phyloP scores from a whole-genome alignment of 306 rosid species.

The Medicago truncatula region DNA sequence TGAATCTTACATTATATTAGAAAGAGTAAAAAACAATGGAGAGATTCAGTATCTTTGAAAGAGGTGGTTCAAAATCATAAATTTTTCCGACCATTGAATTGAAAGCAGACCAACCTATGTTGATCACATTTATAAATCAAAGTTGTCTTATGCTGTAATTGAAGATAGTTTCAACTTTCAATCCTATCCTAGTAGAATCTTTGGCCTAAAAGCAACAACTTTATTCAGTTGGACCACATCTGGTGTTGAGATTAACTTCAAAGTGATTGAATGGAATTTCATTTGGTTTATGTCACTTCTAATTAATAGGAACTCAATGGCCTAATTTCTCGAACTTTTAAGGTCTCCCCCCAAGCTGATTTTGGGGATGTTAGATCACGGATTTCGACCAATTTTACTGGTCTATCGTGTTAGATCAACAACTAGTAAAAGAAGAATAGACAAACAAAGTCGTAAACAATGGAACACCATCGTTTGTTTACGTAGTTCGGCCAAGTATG shows the following conservation, averaged over 20 bases:
- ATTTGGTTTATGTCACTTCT: conserved; percentile 11
- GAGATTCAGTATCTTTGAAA: background rate
- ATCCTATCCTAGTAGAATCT: conserved; percentile 34
- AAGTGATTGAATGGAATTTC: conserved; percentile 29
- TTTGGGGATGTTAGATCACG: background rate
- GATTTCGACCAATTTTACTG: background rate
- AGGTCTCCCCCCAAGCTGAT: conserved; percentile 12
- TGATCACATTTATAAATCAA: conserved; percentile 13
- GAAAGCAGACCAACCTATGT: conserved; percentile 32
- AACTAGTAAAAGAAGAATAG: too few species aligned
- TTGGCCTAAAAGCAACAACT: conserved; percentile 41
- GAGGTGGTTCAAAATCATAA: conserved; percentile 30
- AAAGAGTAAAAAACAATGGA: conserved; percentile 13
- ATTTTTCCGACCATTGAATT: conserved; percentile 34
- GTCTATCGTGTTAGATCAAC: background rate
- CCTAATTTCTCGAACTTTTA: conserved; percentile 17
- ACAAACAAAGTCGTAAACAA: too few species aligned
- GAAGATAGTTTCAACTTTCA: conserved; percentile 38
- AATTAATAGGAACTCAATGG: background rate
- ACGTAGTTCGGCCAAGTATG: too few species aligned
- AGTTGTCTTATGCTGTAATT: conserved; percentile 42
- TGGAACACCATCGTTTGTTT: too few species aligned
- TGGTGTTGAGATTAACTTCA: conserved; percentile 15
- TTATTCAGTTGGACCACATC: conserved; percentile 42
- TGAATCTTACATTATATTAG: conserved; percentile 9